Evolutionary conservation across 2,329 filamentous ascomycete species (phyloP), one percentile per base, ranked within the genome.

Genomic region (Colletotrichum karsti): DNA sequence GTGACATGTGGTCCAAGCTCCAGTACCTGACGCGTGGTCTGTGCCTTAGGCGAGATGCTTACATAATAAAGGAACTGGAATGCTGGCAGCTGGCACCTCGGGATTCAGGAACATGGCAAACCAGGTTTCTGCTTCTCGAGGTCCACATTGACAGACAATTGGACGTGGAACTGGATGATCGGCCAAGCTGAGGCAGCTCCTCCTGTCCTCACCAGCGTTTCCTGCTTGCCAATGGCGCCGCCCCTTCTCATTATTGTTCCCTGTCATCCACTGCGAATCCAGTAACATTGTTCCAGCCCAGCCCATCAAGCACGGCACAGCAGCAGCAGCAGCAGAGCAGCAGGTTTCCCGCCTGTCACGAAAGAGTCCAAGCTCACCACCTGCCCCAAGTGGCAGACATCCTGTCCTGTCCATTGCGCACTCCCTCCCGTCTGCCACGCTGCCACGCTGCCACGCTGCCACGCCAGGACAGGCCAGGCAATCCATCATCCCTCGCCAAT

Each of bases 351-450:
- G 28, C 50, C 57, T 62, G 50, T 50, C 37, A 64, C 60, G 22
- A 48, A 22, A 22, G 59, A 57, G 64, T 58, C 61, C 61, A 65
- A 65, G 61, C 65, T 68, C 41, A 58, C 58, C 58, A 62, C 58
- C 58, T 60, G 57, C 57, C 57, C 57, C 57, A 60, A 60, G 30
- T 30, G 9, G 20, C 22, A 18, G 20, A 41, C 33, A 20, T 26
- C 41, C n/a, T n/a, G n/a, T n/a, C n/a, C n/a, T n/a, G 28, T 58
- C 55, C 46, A 35, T 51, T 63, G 26, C 42, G 44, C 59, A 56
- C 53, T 33, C n/a, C 53, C 30, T 22, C 26, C n/a, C 30, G 30
- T 54, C 55, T 22, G 26, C 51, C 30, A 39, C 33, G 33, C 46
- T 55, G 15, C 35, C 59, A 63, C 41, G 30, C 35, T n/a, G n/a